phyloP scores from a whole-genome alignment of 768 basidiomycete species.

The Rhodotorula babjevae region DNA sequence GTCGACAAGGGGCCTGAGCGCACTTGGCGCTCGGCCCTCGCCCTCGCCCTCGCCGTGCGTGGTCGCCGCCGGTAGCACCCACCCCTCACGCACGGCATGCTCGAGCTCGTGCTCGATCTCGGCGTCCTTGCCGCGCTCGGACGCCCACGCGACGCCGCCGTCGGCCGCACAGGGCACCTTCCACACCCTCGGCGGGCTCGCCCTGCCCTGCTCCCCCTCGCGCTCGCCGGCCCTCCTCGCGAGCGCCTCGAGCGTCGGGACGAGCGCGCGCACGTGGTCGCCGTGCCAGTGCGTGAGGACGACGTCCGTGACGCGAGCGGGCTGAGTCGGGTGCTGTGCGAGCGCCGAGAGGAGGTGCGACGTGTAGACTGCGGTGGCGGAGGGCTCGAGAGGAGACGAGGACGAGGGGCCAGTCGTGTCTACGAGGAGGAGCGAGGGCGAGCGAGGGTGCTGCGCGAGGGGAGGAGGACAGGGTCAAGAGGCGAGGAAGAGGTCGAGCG shows the following conservation, averaged over 20 bases:
- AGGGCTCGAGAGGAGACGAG: background rate
- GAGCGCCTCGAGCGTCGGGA: constrained; percentile 64
- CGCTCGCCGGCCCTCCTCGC: constrained; percentile 53
- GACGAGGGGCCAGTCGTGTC: constrained; percentile 75
- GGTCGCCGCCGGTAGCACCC: background rate
- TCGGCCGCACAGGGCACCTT: background rate
- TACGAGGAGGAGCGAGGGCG: constrained; percentile 55
- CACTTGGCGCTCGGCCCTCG: background rate
- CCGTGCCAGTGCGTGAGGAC: constrained; percentile 84
- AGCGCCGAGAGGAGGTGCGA: constrained; percentile 53
- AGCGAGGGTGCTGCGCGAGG: constrained; percentile 9
- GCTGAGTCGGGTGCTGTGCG: constrained; percentile 32
- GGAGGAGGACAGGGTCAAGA: background rate
- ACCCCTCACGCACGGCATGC: background rate
- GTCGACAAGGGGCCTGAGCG: background rate
- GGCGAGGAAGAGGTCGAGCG: too few relatives aligned
- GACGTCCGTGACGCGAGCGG: constrained; percentile 71
- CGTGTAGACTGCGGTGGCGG: constrained; percentile 53
- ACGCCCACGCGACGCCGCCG: background rate
- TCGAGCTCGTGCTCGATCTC: background rate
- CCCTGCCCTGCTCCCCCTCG: background rate
- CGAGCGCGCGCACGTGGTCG: constrained; percentile 78
- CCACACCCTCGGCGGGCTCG: constrained; percentile 9
- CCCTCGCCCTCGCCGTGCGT: background rate
- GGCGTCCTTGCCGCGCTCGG: background rate